Base-by-base conservation (phyloP, 1,284 basidiomycete species). In the Irpex lacteus region DNA sequence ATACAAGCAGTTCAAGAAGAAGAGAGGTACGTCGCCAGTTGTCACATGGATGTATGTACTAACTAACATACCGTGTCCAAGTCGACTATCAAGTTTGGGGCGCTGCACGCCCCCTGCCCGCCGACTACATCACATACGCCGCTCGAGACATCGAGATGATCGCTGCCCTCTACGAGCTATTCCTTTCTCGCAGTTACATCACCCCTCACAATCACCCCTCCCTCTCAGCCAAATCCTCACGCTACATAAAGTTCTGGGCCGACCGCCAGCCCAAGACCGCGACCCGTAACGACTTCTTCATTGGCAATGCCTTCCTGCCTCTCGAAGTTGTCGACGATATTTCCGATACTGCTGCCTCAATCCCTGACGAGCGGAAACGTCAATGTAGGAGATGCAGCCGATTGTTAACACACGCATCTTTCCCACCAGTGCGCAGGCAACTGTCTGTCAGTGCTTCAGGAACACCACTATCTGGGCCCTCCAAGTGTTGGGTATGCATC, bases 81-180 rank as follows among this genome's bases (percentile, higher is more conserved):
- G 32, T n/a, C 2, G 40, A n/a, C 1, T 2, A n/a, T n/a, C 11
- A n/a, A 2, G 13, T n/a, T 47, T n/a, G 40, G 40, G n/a, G 2
- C 1, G 1, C 40, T 0, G 0, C 1, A 1, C n/a, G 13, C 0
- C 40, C 40, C 0, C 40, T 47, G 1, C n/a, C 40, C 11, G 13
- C 1, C 1, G 40, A 11, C 0, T 47, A 47, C 40, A 47, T 47
- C 0, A 47, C 1, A 15, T 47, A 47, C 1, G 11, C 40, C 11
- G 40, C 40, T 47, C 0, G 1, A 2, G 40, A 47, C n/a, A 47
- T 47, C 40, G 40, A 47, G 2, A 47, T 47, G 40, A 47, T 47
- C n/a, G 40, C 40, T 1, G 40, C 40, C n/a, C 40, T 47, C n/a
- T 47, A 13, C 1, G 1, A 13, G 4, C 1, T 13, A 11, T 47